A percentile compares a stretch with the other conserved stretches of the same genome.
phyloP scores from a whole-genome alignment of 2,329 filamentous ascomycete species.

The Ophiostoma angusticollis region DNA sequence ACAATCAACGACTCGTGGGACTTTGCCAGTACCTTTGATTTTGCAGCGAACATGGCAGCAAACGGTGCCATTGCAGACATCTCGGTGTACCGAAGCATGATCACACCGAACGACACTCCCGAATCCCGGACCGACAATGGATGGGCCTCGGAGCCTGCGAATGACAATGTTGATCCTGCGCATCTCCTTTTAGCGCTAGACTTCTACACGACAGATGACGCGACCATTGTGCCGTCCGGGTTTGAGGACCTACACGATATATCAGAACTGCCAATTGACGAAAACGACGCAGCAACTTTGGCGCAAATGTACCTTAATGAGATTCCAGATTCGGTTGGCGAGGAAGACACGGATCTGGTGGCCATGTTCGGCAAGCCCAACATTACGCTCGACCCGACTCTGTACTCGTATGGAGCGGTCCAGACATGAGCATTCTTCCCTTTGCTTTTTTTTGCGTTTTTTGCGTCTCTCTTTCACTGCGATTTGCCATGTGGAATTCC shows the following conservation, averaged over 20 bases:
- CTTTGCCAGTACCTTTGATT: slow-evolving; percentile 29
- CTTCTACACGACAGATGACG: slow-evolving; percentile 35
- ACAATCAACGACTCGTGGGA: slow-evolving; percentile 17
- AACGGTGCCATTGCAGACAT: slow-evolving; percentile 40
- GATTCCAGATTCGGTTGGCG: background rate
- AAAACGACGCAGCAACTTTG: slow-evolving; percentile 13
- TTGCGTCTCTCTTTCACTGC: no score
- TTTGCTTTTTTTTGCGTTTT: background rate
- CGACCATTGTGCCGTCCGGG: slow-evolving; percentile 24
- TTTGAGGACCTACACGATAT: slow-evolving; percentile 31
- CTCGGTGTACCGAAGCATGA: slow-evolving; percentile 35
- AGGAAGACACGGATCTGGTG: slow-evolving; percentile 25
- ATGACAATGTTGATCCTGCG: slow-evolving; percentile 45
- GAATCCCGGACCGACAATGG: slow-evolving; percentile 50
- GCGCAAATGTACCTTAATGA: slow-evolving; percentile 29
- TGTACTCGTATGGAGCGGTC: slow-evolving; percentile 19
- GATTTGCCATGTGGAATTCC: no score
- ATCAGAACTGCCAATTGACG: slow-evolving; percentile 20
- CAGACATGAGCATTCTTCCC: slow-evolving; percentile 1
- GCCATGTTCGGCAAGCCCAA: slow-evolving; percentile 38
- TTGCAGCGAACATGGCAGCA: slow-evolving; percentile 26
- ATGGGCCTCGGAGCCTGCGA: slow-evolving; percentile 43
- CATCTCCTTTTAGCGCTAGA: slow-evolving; percentile 39
- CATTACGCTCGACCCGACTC: slow-evolving; percentile 33
- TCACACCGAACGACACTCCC: slow-evolving; percentile 51